Percentiles rank a stretch among this genome's conserved stretches.
These are phyloP conservation scores for Lactarius deliciosus DNA, from an alignment of 768 basidiomycete genomes.

Conservation along the genomic window DNA sequence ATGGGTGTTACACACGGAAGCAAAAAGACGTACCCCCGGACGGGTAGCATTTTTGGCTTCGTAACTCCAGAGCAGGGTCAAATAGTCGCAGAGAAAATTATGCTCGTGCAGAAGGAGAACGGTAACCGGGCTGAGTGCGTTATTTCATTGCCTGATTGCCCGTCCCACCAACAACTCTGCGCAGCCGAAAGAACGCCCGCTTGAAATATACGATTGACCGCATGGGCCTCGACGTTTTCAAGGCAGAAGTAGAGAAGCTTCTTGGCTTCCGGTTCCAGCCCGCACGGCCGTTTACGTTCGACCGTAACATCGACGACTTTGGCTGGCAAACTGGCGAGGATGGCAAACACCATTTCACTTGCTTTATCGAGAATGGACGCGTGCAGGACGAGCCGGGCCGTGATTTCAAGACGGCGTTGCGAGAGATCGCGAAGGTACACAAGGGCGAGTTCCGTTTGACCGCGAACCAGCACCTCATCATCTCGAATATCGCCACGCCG, in stretches of 20 bases:
- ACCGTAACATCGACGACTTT: slow-evolving; percentile 89
- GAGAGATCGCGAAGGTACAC: slow-evolving; percentile 92
- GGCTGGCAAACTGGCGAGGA: slow-evolving; percentile 91
- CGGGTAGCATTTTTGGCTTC: slow-evolving; percentile 88
- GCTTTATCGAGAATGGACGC: slow-evolving; percentile 97
- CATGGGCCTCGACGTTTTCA: slow-evolving; percentile 87
- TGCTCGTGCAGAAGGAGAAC: slow-evolving; percentile 92
- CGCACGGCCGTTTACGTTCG: slow-evolving; percentile 75
- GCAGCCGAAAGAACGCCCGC: slow-evolving; percentile 68
- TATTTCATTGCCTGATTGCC: neutral
- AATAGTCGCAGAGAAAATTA: slow-evolving; percentile 86
- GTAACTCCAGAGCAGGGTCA: slow-evolving; percentile 84
- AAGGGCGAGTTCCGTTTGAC: slow-evolving; percentile 93
- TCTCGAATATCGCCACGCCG: slow-evolving; percentile 76
- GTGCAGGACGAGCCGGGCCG: slow-evolving; percentile 90
- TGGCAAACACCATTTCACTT: slow-evolving; percentile 86
- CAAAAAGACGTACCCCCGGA: slow-evolving; percentile 97
- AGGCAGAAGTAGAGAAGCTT: slow-evolving; percentile 83
- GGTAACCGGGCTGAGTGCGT: slow-evolving; percentile 91
- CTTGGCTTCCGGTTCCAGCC: slow-evolving; percentile 78
- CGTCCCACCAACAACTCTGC: neutral
- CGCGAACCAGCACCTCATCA: slow-evolving; percentile 89
- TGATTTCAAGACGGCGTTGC: slow-evolving; percentile 89
- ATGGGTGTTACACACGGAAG: slow-evolving; percentile 99
- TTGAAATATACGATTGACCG: slow-evolving; percentile 97